Base-by-base conservation (phyloP, 179 eudicot genomes). In the Drosera spatulata region DNA sequence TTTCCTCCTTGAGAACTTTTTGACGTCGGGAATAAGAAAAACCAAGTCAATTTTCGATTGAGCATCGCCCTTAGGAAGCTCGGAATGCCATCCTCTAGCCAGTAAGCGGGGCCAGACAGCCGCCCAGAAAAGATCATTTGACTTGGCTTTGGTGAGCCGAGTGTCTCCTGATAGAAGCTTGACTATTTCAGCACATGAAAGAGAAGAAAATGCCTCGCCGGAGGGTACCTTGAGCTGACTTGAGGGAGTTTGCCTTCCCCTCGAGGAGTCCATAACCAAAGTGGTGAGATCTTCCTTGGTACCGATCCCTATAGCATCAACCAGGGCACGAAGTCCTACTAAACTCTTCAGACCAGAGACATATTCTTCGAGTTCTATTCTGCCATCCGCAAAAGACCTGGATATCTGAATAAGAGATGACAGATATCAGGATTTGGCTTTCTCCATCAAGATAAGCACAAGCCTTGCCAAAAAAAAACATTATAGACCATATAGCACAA, bases 51-150 rank as follows among this genome's bases (percentile, higher is more conserved):
- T 22, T 22, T 22, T 22, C 33, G 33, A 22, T 22, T 22, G 33
- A 22, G 33, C 33, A 22, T 22, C 33, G 33, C 33, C 33, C 33
- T 22, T 22, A 22, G 33, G 1, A 22, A 22, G 33, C 33, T 22
- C 94, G 0, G 96, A 88, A 58, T 82, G 88, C 96, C 96, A 88
- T 2, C 96, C 96, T 70, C 82, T 73, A 39, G 85, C 96, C 50
- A 88, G 71, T 69, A 88, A 72, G 44, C 96, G 91, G 8, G 96
- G 96, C 96, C 96, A 88, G 47, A 88, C 88, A 15, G 95, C 96
- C 73, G 84, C 95, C 96, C 96, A 88, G 61, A 88, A 88, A 41
- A 88, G 66, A 66, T 88, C 96, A 59, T 77, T 83, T 41, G 91
- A 84, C 48, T 86, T 70, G 45, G 90, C 82, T 80, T 88, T 88